Evolutionary conservation across 371 early-diverging fungal species (phyloP), one percentile per base, ranked within the genome.

Genomic region (Rhizopus delemar): DNA sequence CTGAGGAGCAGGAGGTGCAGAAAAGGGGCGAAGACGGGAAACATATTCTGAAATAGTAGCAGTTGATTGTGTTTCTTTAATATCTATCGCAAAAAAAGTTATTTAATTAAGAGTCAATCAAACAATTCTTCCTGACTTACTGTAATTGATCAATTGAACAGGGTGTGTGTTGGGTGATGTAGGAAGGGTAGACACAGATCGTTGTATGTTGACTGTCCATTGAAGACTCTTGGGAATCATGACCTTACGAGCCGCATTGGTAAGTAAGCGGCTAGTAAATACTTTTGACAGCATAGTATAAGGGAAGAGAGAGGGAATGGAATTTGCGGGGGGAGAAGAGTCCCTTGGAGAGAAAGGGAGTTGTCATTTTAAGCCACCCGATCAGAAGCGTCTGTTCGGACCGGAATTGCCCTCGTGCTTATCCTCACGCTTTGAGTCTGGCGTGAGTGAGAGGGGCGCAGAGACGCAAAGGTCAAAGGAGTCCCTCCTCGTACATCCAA

Each of bases 21-120:
- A 63, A 54, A 78, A 78, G 15, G 78, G 78, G 15, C 68, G 73
- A 50, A 75, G 57, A 16, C 64, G 58, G 35, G 78, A 67, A 41
- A 75, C 56, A 59, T 77, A 63, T 31, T 74, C 69, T 3, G 74
- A 62, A 9, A 77, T 62, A 34, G 60, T 51, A 11, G 63, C 59
- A 22, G 52, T 48, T 22, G 66, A 49, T 12, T 51, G 41, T 35
- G 67, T 32, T 36, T 62, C 56, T 46, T 62, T 66, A 31, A 51
- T 48, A 32, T 59, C 67, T 62, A 67, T 28, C 13, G 53, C 5
- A 3, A 43, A 7, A 4, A 33, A 36, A 6, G 31, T 1, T 7
- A 15, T 29, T 12, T 8, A 5, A 59, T 22, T 22, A 29, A 38
- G 35, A 28, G 12, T 49, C 3, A 33, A 28, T 61, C 15, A 48